These are phyloP conservation scores for Bidens hawaiensis DNA, from an alignment of 140 eudicot genomes.

Conservation along the genomic window DNA sequence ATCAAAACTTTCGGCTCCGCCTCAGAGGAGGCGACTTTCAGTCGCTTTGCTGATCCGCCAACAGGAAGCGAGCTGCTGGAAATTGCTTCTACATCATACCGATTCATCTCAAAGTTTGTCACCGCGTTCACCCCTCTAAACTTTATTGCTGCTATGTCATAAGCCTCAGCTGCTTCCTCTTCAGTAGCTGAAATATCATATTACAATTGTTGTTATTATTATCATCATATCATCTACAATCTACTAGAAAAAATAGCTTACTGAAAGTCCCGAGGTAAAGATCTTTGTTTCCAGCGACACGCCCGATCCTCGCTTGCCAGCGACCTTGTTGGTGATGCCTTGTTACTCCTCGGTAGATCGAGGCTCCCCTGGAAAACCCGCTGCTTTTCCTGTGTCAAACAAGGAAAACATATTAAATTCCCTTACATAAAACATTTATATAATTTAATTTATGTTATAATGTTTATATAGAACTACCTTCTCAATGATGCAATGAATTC, in stretches of 20 bases:
- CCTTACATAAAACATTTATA: neutral
- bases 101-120: conserved; percentile 90
- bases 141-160: conserved; percentile 95
- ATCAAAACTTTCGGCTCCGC: conserved; percentile 41
- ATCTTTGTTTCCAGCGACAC: conserved; percentile 97
- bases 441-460: neutral
- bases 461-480: conserved; percentile 41
- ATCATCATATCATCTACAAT: neutral
- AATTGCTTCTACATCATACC: conserved; percentile 87
- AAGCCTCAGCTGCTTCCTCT: conserved; percentile 99
- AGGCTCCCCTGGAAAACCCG: conserved; percentile 95
- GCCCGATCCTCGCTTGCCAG: conserved; percentile 99
- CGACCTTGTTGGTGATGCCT: conserved; percentile 99
- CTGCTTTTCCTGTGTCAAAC: conserved; percentile 68
- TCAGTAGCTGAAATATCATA: conserved; percentile 61
- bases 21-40: conserved; percentile 53
- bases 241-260: conserved; percentile 13
- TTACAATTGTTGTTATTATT: neutral
- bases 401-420: neutral
- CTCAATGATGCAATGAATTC: conserved; percentile 94
- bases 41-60: conserved; percentile 84
- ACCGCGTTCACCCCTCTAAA: conserved; percentile 88
- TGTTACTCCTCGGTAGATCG: conserved; percentile 86
- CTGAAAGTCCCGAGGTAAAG: conserved; percentile 94
- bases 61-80: conserved; percentile 77